A percentile compares a stretch with the other conserved stretches of the same genome.
These are phyloP conservation scores for Xylaria venustula DNA, from an alignment of 495 filamentous ascomycete species.

Conservation along the genomic window DNA sequence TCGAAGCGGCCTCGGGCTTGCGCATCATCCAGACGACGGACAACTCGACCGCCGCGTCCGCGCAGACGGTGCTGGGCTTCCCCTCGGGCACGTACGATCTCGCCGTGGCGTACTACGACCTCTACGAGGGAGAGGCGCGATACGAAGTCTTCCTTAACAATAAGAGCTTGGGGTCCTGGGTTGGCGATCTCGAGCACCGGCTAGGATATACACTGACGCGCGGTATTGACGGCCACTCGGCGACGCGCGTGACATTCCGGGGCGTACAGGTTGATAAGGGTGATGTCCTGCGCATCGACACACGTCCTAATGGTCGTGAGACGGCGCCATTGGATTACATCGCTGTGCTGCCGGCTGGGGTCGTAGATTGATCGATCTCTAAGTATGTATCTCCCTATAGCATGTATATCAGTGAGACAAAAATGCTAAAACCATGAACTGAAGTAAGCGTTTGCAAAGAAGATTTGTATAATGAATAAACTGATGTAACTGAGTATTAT, in stretches of 20 bases:
- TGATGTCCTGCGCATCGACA: slow-evolving; percentile 59
- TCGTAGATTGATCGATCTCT: slow-evolving; percentile 51
- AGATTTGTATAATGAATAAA: no score
- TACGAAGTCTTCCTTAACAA: slow-evolving; percentile 57
- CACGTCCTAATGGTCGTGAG: slow-evolving; percentile 58
- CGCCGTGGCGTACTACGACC: slow-evolving; percentile 66
- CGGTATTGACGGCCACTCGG: slow-evolving; percentile 63
- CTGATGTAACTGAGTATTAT: no score
- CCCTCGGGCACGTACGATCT: slow-evolving; percentile 58
- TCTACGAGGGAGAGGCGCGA: slow-evolving; percentile 51
- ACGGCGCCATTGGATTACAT: slow-evolving; percentile 67
- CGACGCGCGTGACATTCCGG: slow-evolving; percentile 58
- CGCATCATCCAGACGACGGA: slow-evolving; percentile 27
- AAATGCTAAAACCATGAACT: no score
- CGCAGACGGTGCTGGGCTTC: slow-evolving; percentile 43
- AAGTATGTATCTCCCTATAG: no score
- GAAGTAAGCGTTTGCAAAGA: no score
- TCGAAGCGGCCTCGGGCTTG: slow-evolving; percentile 53
- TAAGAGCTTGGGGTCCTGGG: slow-evolving; percentile 53
- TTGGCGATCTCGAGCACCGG: slow-evolving; percentile 54
- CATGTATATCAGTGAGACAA: no score
- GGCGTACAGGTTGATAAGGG: slow-evolving; percentile 51
- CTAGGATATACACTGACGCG: slow-evolving; percentile 56
- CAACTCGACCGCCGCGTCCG: slow-evolving; percentile 52
- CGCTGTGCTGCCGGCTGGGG: slow-evolving; percentile 55